phyloP scores from a whole-genome alignment of 306 rosid genomes.

The Lupinus albus region DNA sequence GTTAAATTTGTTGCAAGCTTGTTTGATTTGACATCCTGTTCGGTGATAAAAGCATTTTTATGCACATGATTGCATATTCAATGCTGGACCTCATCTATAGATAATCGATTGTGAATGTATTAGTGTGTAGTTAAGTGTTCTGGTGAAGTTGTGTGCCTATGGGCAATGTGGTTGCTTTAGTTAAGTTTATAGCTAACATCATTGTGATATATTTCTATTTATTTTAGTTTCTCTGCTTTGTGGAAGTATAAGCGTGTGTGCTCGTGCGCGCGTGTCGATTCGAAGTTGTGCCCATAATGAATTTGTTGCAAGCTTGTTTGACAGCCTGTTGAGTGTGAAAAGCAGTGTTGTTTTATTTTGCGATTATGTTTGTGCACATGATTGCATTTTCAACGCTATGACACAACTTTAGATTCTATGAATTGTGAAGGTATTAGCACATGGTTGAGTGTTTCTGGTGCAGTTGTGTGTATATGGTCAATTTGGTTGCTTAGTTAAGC shows the following conservation, averaged over 20 bases:
- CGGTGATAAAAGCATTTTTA: neutral
- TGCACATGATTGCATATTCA: conserved; percentile 23
- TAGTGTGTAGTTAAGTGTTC: conserved; percentile 24
- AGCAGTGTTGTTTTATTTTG: too few species aligned
- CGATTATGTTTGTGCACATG: neutral
- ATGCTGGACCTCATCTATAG: neutral
- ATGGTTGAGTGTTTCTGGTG: neutral
- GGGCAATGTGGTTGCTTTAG: neutral
- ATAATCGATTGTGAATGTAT: conserved; percentile 14
- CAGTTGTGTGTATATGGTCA: neutral
- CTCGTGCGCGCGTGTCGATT: too few species aligned
- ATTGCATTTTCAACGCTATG: conserved; percentile 15
- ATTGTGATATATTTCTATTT: conserved; percentile 1
- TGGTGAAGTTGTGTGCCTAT: conserved; percentile 5
- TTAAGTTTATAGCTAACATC: conserved; percentile 15
- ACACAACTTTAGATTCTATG: too few species aligned
- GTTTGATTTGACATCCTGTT: too few species aligned
- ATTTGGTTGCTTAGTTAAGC: conserved; percentile 13
- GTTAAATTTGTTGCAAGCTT: too few species aligned
- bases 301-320: too few species aligned
- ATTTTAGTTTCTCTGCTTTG: neutral
- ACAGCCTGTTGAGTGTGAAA: too few species aligned
- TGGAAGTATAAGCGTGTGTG: too few species aligned
- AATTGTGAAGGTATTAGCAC: conserved; percentile 33
- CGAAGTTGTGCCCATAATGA: too few species aligned